Percentiles rank a stretch among this genome's conserved stretches.
Conservation (phyloP, 352 stramenopile genomes). For the Globisporangium echinulatum region DNA sequence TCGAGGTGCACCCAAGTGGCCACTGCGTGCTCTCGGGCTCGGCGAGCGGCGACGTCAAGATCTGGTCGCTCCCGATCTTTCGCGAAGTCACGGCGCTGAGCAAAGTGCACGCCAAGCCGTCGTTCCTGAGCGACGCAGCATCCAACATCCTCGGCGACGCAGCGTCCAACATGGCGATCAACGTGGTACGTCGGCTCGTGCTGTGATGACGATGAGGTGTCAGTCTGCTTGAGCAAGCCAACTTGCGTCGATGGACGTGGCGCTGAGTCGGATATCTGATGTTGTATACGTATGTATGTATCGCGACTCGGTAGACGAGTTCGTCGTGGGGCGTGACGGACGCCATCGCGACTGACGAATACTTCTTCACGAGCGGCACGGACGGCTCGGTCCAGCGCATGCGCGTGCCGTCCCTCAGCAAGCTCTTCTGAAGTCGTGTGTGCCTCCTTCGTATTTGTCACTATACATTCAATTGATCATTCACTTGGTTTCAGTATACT, state of each 20-base stretch:
- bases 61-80: slow-evolving; percentile 84
- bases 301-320: slow-evolving; percentile 39
- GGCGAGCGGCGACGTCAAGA: slow-evolving; percentile 80
- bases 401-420: slow-evolving; percentile 42
- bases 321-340: slow-evolving; percentile 82
- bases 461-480: neutral
- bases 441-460: neutral
- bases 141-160: slow-evolving; percentile 75
- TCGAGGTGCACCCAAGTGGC: slow-evolving; percentile 70
- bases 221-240: neutral
- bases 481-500: neutral
- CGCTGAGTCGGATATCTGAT: too few relatives aligned
- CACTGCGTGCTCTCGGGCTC: slow-evolving; percentile 82
- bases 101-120: slow-evolving; percentile 78
- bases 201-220: neutral
- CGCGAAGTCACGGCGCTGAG: slow-evolving; percentile 61
- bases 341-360: slow-evolving; percentile 66
- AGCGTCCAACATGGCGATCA: slow-evolving; percentile 82
- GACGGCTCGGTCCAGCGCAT: slow-evolving; percentile 80
- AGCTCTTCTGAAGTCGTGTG: slow-evolving; percentile 5
- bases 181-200: slow-evolving; percentile 48
- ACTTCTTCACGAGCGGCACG: slow-evolving; percentile 81
- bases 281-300: neutral
- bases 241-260: neutral
- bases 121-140: slow-evolving; percentile 68